Conservation (phyloP, 768 basidiomycete species). For the Trametes cingulata region DNA sequence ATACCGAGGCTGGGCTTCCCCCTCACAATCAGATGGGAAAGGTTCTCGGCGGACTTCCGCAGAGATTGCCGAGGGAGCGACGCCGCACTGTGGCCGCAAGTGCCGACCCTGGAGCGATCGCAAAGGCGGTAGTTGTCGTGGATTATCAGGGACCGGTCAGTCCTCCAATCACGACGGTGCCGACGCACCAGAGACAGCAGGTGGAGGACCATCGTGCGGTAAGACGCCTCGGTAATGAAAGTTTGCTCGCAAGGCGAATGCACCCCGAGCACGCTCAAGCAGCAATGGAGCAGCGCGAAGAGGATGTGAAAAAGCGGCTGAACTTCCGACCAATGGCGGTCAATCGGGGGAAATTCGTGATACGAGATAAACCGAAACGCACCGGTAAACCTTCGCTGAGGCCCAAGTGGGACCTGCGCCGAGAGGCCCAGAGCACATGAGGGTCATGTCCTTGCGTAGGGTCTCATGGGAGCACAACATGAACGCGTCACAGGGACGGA, state of each 20-base stretch:
- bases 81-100: constrained; percentile 16
- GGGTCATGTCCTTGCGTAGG: not conserved
- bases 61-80: constrained; percentile 16
- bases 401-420: not conserved
- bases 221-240: not conserved
- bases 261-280: not conserved
- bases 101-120: not conserved
- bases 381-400: constrained; percentile 10
- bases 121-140: not conserved
- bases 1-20: not conserved
- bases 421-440: not conserved
- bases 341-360: not conserved
- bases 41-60: constrained; percentile 7
- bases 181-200: not conserved
- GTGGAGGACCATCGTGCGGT: not conserved
- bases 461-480: not conserved
- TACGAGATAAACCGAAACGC: constrained; percentile 7
- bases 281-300: not conserved
- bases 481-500: constrained; percentile 6
- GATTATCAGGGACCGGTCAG: not conserved
- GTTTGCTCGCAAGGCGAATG: not conserved
- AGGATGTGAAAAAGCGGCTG: constrained; percentile 1
- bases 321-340: constrained; percentile 6
- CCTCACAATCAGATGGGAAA: constrained; percentile 7
- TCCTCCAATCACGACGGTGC: not conserved